phyloP scores from a whole-genome alignment of 2,329 filamentous ascomycete genomes.

The Sarocladium strictum region DNA sequence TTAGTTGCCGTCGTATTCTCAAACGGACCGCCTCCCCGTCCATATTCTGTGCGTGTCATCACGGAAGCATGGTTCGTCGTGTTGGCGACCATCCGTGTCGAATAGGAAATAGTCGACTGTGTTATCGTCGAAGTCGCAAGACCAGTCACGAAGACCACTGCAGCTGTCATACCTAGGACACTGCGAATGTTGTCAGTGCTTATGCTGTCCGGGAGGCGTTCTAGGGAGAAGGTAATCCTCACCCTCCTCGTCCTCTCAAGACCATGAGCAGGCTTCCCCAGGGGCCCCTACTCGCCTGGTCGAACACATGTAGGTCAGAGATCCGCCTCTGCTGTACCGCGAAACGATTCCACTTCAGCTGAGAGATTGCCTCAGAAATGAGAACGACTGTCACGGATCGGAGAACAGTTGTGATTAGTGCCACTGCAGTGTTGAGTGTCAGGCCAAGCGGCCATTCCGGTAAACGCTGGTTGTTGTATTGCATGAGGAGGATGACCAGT shows the following conservation, averaged over 20 bases:
- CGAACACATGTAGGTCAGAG: constrained; percentile 13
- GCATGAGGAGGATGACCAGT: constrained; percentile 14
- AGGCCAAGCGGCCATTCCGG: constrained; percentile 18
- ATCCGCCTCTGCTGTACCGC: constrained; percentile 10
- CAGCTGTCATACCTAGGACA: constrained; percentile 1
- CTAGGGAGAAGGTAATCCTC: background rate
- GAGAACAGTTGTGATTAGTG: constrained; percentile 20
- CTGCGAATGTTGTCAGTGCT: background rate
- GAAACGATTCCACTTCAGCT: constrained; percentile 17
- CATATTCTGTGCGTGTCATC: background rate
- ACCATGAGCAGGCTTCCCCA: constrained; percentile 14
- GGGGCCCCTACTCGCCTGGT: constrained; percentile 15
- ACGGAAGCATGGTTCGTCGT: background rate
- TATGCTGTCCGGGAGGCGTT: too few species aligned
- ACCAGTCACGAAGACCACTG: constrained; percentile 12
- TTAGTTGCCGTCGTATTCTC: background rate
- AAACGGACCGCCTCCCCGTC: background rate
- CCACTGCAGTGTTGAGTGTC: constrained; percentile 22
- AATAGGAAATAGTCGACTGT: constrained; percentile 12
- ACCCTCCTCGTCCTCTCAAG: background rate
- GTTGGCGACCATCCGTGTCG: constrained; percentile 3
- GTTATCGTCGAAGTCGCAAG: constrained; percentile 14
- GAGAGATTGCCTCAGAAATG: constrained; percentile 18
- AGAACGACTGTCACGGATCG: constrained; percentile 18
- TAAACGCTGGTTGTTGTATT: constrained; percentile 16